A percentile compares a stretch with the other conserved stretches of the same genome.
These are phyloP conservation scores for Rubia peregrina DNA, from an alignment of 305 asterid species.

Conservation along the genomic window DNA sequence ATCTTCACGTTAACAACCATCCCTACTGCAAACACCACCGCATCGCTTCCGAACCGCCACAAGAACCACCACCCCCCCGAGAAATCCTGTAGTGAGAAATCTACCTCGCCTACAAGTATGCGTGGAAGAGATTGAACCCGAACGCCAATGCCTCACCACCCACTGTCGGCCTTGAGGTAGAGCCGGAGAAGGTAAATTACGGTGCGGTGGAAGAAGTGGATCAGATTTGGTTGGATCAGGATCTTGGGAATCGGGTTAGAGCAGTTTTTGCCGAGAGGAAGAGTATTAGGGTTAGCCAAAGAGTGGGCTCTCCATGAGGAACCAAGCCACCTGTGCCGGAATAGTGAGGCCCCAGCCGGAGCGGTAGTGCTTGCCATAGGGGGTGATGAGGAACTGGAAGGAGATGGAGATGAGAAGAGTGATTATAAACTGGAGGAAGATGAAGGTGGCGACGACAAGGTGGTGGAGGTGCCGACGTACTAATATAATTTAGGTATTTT, in stretches of 20 bases:
- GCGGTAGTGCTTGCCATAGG: slow-evolving; percentile 79
- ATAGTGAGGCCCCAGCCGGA: slow-evolving; percentile 39
- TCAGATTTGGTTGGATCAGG: slow-evolving; percentile 52
- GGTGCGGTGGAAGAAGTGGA: slow-evolving; percentile 60
- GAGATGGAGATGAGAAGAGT: slow-evolving; percentile 21
- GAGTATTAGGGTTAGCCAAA: slow-evolving; percentile 67
- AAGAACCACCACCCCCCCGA: slow-evolving; percentile 36
- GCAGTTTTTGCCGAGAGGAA: slow-evolving; percentile 52
- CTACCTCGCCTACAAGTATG: slow-evolving; percentile 53
- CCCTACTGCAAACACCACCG: slow-evolving; percentile 40
- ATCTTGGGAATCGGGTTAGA: slow-evolving; percentile 32
- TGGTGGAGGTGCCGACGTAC: too few species aligned
- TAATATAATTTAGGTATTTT: too few species aligned
- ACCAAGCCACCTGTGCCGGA: slow-evolving; percentile 52
- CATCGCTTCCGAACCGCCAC: slow-evolving; percentile 37
- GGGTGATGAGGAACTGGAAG: slow-evolving; percentile 31
- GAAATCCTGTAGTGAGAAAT: slow-evolving; percentile 45
- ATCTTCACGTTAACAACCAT: slow-evolving; percentile 53
- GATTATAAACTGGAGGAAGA: too few species aligned
- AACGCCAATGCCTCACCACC: slow-evolving; percentile 34
- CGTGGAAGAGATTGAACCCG: slow-evolving; percentile 35
- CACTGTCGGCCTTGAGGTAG: slow-evolving; percentile 17
- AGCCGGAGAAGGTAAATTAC: slow-evolving; percentile 48
- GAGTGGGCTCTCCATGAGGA: slow-evolving; percentile 82
- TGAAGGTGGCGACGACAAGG: too few species aligned